Percentiles rank a stretch among this genome's conserved stretches.
phyloP scores from a whole-genome alignment of 495 filamentous ascomycete genomes.

The Aspergillus asperescens region DNA sequence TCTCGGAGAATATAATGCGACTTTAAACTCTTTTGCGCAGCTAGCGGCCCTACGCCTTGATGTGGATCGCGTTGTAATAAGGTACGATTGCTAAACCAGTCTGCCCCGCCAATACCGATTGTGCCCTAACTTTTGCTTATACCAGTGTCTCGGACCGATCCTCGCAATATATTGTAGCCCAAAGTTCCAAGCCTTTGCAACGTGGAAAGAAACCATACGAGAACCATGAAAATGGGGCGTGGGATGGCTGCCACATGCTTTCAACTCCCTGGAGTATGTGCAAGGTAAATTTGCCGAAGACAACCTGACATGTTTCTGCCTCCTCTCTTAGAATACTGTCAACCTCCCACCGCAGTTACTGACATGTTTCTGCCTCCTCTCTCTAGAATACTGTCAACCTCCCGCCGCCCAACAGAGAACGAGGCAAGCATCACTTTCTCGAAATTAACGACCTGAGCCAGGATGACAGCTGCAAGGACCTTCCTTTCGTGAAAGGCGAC shows the following conservation, averaged over 20 bases:
- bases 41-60: constrained; percentile 45
- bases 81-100: constrained; percentile 26
- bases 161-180: constrained; percentile 53
- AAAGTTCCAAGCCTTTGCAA: constrained; percentile 43
- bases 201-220: constrained; percentile 26
- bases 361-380: background rate
- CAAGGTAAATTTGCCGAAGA: constrained; percentile 24
- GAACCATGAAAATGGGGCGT: constrained; percentile 36
- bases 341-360: constrained; percentile 5
- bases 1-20: constrained; percentile 44
- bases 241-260: constrained; percentile 38
- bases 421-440: constrained; percentile 29
- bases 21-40: constrained; percentile 50
- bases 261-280: constrained; percentile 45
- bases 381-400: constrained; percentile 31
- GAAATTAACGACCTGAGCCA: constrained; percentile 36
- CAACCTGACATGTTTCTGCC: background rate
- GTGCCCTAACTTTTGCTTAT: background rate
- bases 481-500: constrained; percentile 38
- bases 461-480: constrained; percentile 36
- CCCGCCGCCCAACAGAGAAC: constrained; percentile 30
- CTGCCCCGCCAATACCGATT: background rate
- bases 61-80: constrained; percentile 42
- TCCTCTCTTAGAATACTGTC: no score
- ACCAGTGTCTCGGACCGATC: constrained; percentile 52